Evolutionary conservation across 2,329 filamentous ascomycete genomes (phyloP).

Genomic region (Diaporthe sp.): DNA sequence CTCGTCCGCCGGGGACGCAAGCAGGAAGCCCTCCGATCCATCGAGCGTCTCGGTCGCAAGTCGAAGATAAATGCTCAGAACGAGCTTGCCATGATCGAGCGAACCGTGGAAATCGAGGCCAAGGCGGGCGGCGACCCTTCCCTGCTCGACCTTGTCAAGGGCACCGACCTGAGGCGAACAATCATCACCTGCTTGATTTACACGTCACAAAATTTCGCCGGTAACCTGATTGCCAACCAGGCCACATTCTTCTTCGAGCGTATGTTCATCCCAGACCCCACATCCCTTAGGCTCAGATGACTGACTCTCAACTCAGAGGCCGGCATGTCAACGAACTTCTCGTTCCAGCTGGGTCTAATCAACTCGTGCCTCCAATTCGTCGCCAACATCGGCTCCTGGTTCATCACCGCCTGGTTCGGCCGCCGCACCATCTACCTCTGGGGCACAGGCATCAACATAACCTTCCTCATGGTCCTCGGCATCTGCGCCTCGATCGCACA

Average conservation of each 20-base stretch:
- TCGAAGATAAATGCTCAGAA: slow-evolving; percentile 53
- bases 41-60: slow-evolving; percentile 62
- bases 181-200: slow-evolving; percentile 69
- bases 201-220: slow-evolving; percentile 71
- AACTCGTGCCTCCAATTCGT: slow-evolving; percentile 38
- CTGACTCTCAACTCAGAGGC: slow-evolving; percentile 26
- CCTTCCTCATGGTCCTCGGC: slow-evolving; percentile 69
- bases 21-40: slow-evolving; percentile 57
- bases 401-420: slow-evolving; percentile 52
- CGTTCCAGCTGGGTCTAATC: slow-evolving; percentile 40
- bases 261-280: slow-evolving; percentile 45
- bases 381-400: slow-evolving; percentile 46
- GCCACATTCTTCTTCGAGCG: slow-evolving; percentile 71
- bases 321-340: slow-evolving; percentile 36
- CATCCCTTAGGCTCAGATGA: background rate
- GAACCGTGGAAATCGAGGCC: slow-evolving; percentile 66
- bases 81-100: slow-evolving; percentile 70
- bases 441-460: slow-evolving; percentile 66
- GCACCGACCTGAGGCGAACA: slow-evolving; percentile 66
- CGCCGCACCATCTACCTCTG: slow-evolving; percentile 74
- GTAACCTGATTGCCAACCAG: slow-evolving; percentile 74
- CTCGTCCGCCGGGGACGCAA: slow-evolving; percentile 64
- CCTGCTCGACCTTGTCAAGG: slow-evolving; percentile 63
- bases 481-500: slow-evolving; percentile 65
- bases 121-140: slow-evolving; percentile 59